Percentiles rank a stretch among this genome's conserved stretches.
Conservation (phyloP, 2,329 filamentous ascomycete species). For the Fusarium decemcellulare region DNA sequence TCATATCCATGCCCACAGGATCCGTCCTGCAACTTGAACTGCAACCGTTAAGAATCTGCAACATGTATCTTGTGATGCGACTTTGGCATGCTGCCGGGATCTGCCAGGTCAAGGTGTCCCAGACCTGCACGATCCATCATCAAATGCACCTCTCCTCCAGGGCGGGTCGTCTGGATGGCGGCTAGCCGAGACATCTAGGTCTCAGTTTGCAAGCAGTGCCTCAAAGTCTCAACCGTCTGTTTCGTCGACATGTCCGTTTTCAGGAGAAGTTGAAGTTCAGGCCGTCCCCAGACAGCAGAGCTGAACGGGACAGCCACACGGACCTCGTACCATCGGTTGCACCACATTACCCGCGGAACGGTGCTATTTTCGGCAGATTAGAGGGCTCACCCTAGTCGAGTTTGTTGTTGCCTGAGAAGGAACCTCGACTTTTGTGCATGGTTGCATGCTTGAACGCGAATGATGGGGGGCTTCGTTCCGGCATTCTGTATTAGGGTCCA, state of each 20-base stretch:
- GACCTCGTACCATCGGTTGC: conserved; percentile 24
- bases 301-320: conserved; percentile 13
- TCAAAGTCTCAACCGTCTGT: conserved; percentile 5
- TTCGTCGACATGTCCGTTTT: not conserved
- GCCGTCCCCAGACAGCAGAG: not conserved
- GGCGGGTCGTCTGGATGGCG: conserved; percentile 24
- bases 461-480: conserved; percentile 3
- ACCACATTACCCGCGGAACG: conserved; percentile 30
- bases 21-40: conserved; percentile 10
- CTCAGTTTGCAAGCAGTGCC: conserved; percentile 12
- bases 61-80: conserved; percentile 10
- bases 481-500: not conserved
- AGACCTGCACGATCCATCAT: conserved; percentile 14
- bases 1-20: conserved; percentile 23
- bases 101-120: conserved; percentile 20
- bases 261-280: not conserved
- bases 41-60: conserved; percentile 9
- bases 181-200: conserved; percentile 30
- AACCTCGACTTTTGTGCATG: not conserved
- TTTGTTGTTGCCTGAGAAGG: conserved; percentile 17
- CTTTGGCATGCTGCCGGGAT: conserved; percentile 10
- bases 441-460: not conserved
- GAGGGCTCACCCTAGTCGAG: conserved; percentile 5
- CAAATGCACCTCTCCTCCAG: conserved; percentile 7
- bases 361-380: conserved; percentile 43